Evolutionary conservation across 208 protist genomes (phyloP).

Genomic region (Novymonas esmeraldas): DNA sequence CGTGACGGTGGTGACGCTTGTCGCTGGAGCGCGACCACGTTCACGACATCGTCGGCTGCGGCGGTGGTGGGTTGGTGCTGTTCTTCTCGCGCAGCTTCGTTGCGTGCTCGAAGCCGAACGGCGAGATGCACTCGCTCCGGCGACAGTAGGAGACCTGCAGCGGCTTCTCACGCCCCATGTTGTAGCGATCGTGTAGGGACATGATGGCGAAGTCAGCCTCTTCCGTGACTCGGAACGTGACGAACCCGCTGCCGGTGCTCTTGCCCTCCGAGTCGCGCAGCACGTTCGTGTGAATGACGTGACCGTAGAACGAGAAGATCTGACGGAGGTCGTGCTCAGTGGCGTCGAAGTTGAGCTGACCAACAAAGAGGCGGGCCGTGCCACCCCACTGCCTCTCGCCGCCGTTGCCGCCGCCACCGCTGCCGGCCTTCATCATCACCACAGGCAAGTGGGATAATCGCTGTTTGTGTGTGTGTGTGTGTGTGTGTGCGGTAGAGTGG

Average conservation of each 20-base stretch:
- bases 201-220: slow-evolving; percentile 80
- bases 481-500: no score
- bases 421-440: slow-evolving; percentile 5
- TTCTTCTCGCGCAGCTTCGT: slow-evolving; percentile 61
- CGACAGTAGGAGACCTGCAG: slow-evolving; percentile 82
- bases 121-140: slow-evolving; percentile 57
- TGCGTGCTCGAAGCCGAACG: slow-evolving; percentile 69
- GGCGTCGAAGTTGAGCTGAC: slow-evolving; percentile 76
- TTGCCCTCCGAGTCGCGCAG: slow-evolving; percentile 59
- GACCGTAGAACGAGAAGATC: slow-evolving; percentile 77
- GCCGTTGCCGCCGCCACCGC: slow-evolving; percentile 16
- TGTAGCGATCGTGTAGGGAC: slow-evolving; percentile 66
- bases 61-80: slow-evolving; percentile 62
- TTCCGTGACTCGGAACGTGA: slow-evolving; percentile 65
- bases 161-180: slow-evolving; percentile 78
- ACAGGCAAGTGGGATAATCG: no score
- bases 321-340: slow-evolving; percentile 64
- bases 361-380: slow-evolving; percentile 69
- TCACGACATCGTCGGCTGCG: slow-evolving; percentile 25
- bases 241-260: slow-evolving; percentile 67
- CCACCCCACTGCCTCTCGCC: slow-evolving; percentile 9
- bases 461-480: not conserved
- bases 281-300: slow-evolving; percentile 75
- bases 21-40: no score
- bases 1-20: no score